Evolutionary conservation across 331 rosid species (phyloP), one percentile per base, ranked within the genome.

Genomic region (Malus hybrid): DNA sequence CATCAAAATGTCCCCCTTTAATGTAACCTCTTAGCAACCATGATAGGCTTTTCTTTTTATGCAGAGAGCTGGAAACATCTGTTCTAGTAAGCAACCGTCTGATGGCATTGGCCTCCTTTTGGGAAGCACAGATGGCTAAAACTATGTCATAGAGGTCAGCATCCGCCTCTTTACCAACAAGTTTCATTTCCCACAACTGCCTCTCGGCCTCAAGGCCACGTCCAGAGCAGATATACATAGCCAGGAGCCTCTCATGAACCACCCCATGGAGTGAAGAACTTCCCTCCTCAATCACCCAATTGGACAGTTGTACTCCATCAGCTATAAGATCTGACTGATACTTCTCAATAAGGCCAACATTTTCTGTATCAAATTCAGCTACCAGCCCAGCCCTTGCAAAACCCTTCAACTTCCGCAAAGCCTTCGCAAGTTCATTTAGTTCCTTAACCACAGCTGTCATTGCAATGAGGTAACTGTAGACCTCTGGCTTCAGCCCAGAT

Each of bases 361-460:
- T 87, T 80, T 88, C 88, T 10, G 59, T 64, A 70, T 89, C 96
- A 57, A 90, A 84, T 75, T 86, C 91, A 12, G 97, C 80, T 73
- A 87, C 34, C 19, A 86, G 65, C 27, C 97, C 91, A 1, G 76
- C 83, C 82, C 82, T 88, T 1, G 82, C 48, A n/a, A 79, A 90
- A 77, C 81, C 65, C 79, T 89, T 92, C 83, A 95, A 78, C 83
- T 90, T 90, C 75, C 97, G 91, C 27, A 95, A 82, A 76, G 93
- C 88, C 85, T 94, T 95, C 9, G 89, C 89, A 7, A 94, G 76
- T 76, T 89, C 97, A 65, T 92, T 92, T 70, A 95, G 90, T 80
- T 92, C 99, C 83, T 95, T 95, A 57, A 95, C 97, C 72, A 89
- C 92, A 44, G 97, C 97, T 52, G 97, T 90, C 99, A 95, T 90